Evolutionary conservation across 2,329 filamentous ascomycete genomes (phyloP).

Genomic region (Chaetothyriales sp.): DNA sequence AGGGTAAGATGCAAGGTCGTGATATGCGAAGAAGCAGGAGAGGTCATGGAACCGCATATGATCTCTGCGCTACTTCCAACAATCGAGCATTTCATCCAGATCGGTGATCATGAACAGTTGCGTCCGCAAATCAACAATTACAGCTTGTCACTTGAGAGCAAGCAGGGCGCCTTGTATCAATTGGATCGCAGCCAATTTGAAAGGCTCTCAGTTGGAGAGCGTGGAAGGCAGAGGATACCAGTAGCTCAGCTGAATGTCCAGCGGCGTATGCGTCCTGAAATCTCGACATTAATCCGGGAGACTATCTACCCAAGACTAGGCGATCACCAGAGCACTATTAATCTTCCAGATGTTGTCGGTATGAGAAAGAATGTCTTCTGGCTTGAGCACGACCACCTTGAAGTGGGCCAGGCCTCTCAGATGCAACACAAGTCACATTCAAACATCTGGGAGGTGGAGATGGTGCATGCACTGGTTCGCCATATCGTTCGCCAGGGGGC

Average conservation of each 20-base stretch:
- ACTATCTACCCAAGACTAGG: slow-evolving; percentile 42
- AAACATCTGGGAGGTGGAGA: slow-evolving; percentile 43
- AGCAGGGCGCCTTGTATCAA: slow-evolving; percentile 24
- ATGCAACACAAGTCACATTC: slow-evolving; percentile 28
- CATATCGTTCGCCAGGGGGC: slow-evolving; percentile 51
- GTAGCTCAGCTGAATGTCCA: slow-evolving; percentile 42
- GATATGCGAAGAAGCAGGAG: slow-evolving; percentile 30
- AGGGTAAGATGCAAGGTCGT: slow-evolving; percentile 28
- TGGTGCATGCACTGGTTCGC: slow-evolving; percentile 46
- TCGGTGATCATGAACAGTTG: slow-evolving; percentile 32
- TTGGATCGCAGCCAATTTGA: slow-evolving; percentile 40
- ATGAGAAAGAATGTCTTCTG: slow-evolving; percentile 37
- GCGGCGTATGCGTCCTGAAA: slow-evolving; percentile 49
- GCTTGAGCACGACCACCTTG: slow-evolving; percentile 34
- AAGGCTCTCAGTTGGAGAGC: no score
- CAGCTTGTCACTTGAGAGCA: slow-evolving; percentile 22
- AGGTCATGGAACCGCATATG: slow-evolving; percentile 29
- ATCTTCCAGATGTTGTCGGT: slow-evolving; percentile 31
- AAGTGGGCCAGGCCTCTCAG: slow-evolving; percentile 21
- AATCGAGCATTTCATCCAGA: slow-evolving; percentile 29
- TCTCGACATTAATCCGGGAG: slow-evolving; percentile 42
- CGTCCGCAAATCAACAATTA: slow-evolving; percentile 28
- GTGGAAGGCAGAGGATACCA: no score
- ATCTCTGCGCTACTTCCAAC: slow-evolving; percentile 27
- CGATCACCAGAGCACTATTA: slow-evolving; percentile 30